Evolutionary conservation across 306 rosid species (phyloP).

Genomic region (Malus domestica): ASM211411v1 NC_041804.1:21084001-21084500

Average conservation of each 20-base stretch:
- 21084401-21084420: neutral
- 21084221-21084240: neutral
- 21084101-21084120: neutral
- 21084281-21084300: neutral
- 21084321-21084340: slow-evolving; percentile 56
- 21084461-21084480: slow-evolving; percentile 39
- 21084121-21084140: neutral
- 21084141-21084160: neutral
- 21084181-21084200: no score
- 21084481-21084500: slow-evolving; percentile 61
- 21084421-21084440: neutral
- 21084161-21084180: no score
- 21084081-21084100: slow-evolving; percentile 73
- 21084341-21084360: slow-evolving; percentile 51
- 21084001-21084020: slow-evolving; percentile 80
- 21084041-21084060: slow-evolving; percentile 70
- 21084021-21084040: slow-evolving; percentile 76
- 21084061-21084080: slow-evolving; percentile 45
- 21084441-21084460: neutral
- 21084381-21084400: slow-evolving; percentile 13
- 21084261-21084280: neutral
- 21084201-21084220: neutral
- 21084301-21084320: slow-evolving; percentile 30
- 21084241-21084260: neutral
- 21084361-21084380: slow-evolving; percentile 71